Conservation (phyloP, 2,329 filamentous ascomycete species). For the Chrysoporthe puriensis region DNA sequence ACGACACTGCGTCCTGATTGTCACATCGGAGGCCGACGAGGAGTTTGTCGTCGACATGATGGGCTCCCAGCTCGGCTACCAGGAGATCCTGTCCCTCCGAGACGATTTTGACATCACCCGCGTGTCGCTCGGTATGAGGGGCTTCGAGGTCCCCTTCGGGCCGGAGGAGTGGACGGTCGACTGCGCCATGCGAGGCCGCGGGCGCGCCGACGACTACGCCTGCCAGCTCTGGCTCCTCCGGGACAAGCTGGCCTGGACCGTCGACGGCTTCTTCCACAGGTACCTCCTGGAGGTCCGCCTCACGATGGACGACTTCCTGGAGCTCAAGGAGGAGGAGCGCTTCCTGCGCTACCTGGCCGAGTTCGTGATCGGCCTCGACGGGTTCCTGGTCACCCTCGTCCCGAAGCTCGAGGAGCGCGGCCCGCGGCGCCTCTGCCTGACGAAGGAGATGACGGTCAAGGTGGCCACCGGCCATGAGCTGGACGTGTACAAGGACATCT, state of each 20-base stretch:
- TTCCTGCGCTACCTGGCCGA: background rate
- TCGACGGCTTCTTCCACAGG: background rate
- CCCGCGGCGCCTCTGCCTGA: background rate
- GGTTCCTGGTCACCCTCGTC: background rate
- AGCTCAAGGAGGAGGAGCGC: background rate
- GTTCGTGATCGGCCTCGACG: background rate
- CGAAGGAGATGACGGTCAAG: background rate
- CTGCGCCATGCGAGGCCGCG: background rate
- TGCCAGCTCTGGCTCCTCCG: background rate
- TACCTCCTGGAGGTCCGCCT: background rate
- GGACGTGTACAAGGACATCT: slow-evolving; percentile 7
- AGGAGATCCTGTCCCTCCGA: background rate
- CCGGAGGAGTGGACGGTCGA: background rate
- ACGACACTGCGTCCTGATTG: background rate
- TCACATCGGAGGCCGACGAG: background rate
- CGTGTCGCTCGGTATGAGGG: background rate
- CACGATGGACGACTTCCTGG: background rate
- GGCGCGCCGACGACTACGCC: background rate
- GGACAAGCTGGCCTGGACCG: background rate
- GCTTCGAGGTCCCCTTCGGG: background rate
- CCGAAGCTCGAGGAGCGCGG: background rate
- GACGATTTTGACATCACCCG: background rate
- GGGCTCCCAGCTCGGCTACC: background rate
- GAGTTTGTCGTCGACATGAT: slow-evolving; percentile 8
- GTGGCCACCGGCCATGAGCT: background rate